Percentiles rank a stretch among this genome's conserved stretches.
phyloP scores from a whole-genome alignment of 306 rosid species.

The Sindora glabra region DNA sequence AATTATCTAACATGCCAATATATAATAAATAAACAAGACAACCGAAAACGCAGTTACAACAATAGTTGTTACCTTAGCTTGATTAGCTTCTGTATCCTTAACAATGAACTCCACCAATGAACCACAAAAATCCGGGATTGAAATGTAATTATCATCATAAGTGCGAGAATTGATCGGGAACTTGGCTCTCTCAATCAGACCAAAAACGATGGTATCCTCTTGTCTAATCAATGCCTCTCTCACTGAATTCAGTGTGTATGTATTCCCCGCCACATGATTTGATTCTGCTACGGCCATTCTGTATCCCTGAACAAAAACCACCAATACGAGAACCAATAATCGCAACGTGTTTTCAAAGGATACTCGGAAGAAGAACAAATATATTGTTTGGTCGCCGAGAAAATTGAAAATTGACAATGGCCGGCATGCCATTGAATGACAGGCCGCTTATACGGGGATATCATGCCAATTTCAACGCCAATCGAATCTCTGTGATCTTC shows the following conservation, averaged over 20 bases:
- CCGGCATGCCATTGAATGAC: neutral
- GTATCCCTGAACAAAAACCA: neutral
- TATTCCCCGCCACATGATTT: too few relatives aligned
- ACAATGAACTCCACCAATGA: slow-evolving; percentile 51
- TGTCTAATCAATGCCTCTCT: slow-evolving; percentile 60
- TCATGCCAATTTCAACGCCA: too few relatives aligned
- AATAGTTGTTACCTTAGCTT: slow-evolving; percentile 69
- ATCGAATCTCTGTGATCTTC: too few relatives aligned
- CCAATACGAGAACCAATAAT: slow-evolving; percentile 25
- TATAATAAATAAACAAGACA: too few relatives aligned
- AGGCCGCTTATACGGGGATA: too few relatives aligned
- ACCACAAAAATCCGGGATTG: slow-evolving; percentile 22
- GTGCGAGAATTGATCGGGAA: slow-evolving; percentile 49
- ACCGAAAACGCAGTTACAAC: too few relatives aligned
- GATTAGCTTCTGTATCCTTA: slow-evolving; percentile 50
- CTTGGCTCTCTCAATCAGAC: slow-evolving; percentile 69
- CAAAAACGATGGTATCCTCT: slow-evolving; percentile 71
- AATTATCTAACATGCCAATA: too few relatives aligned
- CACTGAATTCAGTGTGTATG: slow-evolving; percentile 44
- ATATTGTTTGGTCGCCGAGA: neutral
- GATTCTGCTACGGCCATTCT: slow-evolving; percentile 34
- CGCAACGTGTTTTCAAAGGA: slow-evolving; percentile 10
- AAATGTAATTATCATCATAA: slow-evolving; percentile 24
- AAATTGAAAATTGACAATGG: neutral
- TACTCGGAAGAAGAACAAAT: neutral